Evolutionary conservation across 1,284 basidiomycete genomes (phyloP).

Genomic region (Laetiporus sulphureus): DNA sequence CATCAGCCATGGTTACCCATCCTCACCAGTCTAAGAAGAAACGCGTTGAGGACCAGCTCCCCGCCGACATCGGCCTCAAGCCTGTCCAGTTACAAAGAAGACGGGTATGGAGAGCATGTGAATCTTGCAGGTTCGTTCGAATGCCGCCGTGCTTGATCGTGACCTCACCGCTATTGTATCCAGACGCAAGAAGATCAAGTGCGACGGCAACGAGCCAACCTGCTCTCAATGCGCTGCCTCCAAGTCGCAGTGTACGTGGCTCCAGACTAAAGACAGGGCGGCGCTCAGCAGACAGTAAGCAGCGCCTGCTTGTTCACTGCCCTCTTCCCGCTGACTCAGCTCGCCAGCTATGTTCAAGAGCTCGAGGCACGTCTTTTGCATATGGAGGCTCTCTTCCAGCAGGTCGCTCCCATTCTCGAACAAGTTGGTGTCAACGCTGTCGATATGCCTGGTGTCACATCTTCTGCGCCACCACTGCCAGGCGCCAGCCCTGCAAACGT

Average conservation of each 20-base stretch:
- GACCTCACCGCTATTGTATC: slow-evolving; percentile 2
- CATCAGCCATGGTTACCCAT: slow-evolving; percentile 38
- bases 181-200: slow-evolving; percentile 86
- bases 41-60: slow-evolving; percentile 44
- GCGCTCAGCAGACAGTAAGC: slow-evolving; percentile 80
- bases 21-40: slow-evolving; percentile 60
- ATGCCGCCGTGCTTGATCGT: slow-evolving; percentile 3
- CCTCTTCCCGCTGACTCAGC: slow-evolving; percentile 12
- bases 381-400: slow-evolving; percentile 75
- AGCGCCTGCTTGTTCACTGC: slow-evolving; percentile 7
- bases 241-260: slow-evolving; percentile 73
- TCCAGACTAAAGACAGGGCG: slow-evolving; percentile 82
- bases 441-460: slow-evolving; percentile 30
- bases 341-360: slow-evolving; percentile 75
- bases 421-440: slow-evolving; percentile 42
- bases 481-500: slow-evolving; percentile 15
- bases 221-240: slow-evolving; percentile 73
- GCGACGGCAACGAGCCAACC: slow-evolving; percentile 79
- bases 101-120: slow-evolving; percentile 77
- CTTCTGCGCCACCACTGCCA: slow-evolving; percentile 16
- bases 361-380: slow-evolving; percentile 77
- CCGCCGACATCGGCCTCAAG: slow-evolving; percentile 54
- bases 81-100: slow-evolving; percentile 70
- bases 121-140: slow-evolving; percentile 67
- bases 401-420: slow-evolving; percentile 71